Percentiles rank a stretch among this genome's conserved stretches.
phyloP scores from a whole-genome alignment of 1,284 basidiomycete genomes.

The Spongiforma sp. region DNA sequence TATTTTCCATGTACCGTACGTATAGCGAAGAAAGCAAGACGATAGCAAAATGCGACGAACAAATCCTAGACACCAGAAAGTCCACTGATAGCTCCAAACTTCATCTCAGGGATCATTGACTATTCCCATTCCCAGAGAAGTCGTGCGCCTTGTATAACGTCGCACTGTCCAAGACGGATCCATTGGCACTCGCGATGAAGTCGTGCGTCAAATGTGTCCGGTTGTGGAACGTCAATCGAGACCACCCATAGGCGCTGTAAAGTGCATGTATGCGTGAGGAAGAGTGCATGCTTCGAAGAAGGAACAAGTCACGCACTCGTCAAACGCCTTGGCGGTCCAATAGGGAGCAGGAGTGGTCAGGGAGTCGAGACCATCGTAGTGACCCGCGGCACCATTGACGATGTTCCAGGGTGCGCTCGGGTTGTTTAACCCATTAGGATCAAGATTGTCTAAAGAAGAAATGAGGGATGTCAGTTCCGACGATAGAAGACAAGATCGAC shows the following conservation, averaged over 20 bases:
- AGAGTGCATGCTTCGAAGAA: too few relatives aligned
- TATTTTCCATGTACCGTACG: too few relatives aligned
- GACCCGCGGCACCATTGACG: conserved; percentile 33
- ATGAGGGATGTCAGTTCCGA: not conserved
- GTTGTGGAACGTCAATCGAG: conserved; percentile 37
- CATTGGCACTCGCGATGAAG: conserved; percentile 35
- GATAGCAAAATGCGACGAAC: too few relatives aligned
- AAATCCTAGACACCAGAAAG: too few relatives aligned
- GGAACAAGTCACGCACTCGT: too few relatives aligned
- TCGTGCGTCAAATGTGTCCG: conserved; percentile 35
- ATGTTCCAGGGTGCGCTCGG: conserved; percentile 36
- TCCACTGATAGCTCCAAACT: too few relatives aligned
- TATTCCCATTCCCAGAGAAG: conserved; percentile 1
- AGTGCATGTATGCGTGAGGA: too few relatives aligned
- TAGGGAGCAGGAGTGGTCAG: too few relatives aligned
- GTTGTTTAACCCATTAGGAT: conserved; percentile 33
- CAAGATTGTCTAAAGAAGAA: conserved; percentile 18
- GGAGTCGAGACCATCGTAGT: conserved; percentile 38
- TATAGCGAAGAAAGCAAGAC: too few relatives aligned
- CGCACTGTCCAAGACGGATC: conserved; percentile 28
- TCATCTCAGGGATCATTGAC: too few relatives aligned
- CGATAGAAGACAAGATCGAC: not conserved
- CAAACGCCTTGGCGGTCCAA: too few relatives aligned
- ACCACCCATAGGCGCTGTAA: conserved; percentile 37
- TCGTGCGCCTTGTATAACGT: conserved; percentile 36